Evolutionary conservation across 2,329 filamentous ascomycete species (phyloP), one percentile per base, ranked within the genome.

Genomic region (Trichoderma oligosporum): DNA sequence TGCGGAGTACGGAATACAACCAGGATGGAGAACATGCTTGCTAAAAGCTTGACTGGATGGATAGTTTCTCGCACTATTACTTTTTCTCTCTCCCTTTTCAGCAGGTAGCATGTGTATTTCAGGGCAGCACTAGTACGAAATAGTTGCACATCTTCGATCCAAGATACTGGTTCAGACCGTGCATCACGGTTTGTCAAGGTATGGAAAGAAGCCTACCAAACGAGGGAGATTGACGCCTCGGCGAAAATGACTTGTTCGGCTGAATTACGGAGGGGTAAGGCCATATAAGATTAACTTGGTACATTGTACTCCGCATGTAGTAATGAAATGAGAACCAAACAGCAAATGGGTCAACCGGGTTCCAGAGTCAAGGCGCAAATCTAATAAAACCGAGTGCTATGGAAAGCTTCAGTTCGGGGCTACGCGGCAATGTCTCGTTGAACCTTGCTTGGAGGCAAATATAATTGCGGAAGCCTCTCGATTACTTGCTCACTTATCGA

Each of bases 241-340:
- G 49, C 49, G 38, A 14, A 24, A 22, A 42, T 31, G 46, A 31
- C 46, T 24, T 36, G 27, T 24, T 57, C 55, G 55, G 55, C 55
- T 57, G 55, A 57, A 57, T 57, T 57, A 52, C 55, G 55, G 55
- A 51, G 55, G 22, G 24, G 20, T 31, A 44, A n/a, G 51, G n/a
- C 27, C 27, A n/a, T n/a, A n/a, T n/a, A n/a, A n/a, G n/a, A n/a
- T n/a, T n/a, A n/a, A n/a, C n/a, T n/a, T n/a, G n/a, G n/a, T n/a
- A n/a, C n/a, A n/a, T n/a, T n/a, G n/a, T n/a, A n/a, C n/a, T n/a
- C n/a, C n/a, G n/a, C n/a, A n/a, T n/a, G n/a, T n/a, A n/a, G n/a
- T n/a, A n/a, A n/a, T n/a, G n/a, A n/a, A n/a, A n/a, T n/a, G n/a
- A n/a, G n/a, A n/a, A n/a, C n/a, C n/a, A n/a, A n/a, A n/a, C n/a